Base-by-base conservation (phyloP, 108 stramenopile species). In the Nitzschia palea region DNA sequence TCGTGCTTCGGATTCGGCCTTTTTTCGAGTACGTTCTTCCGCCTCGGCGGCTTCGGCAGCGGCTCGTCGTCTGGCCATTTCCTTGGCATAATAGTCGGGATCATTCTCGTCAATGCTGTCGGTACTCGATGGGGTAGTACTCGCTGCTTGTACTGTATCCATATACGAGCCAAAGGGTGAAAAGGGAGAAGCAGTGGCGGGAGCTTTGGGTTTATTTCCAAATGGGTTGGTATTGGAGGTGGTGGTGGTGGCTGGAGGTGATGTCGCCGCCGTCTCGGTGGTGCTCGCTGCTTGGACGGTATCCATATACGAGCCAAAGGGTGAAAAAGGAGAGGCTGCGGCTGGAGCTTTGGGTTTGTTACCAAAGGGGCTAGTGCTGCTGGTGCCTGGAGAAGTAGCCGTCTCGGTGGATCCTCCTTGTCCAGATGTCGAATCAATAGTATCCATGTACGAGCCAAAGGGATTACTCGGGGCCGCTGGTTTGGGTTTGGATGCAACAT, bases 21-120 rank as follows among this genome's bases (percentile, higher is more conserved):
- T 40, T 40, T 40, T 40, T 12, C 12, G 37, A 4, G 18, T 12
- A n/a, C 47, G 9, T 48, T 10, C 9, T 18, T 20, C 17, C 5
- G 9, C 47, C 4, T 48, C 47, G 17, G 47, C 15, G 4, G 4
- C 15, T 20, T 10, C 47, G 18, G 47, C 47, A 20, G 9, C 18
- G n/a, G 47, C 47, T 20, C 18, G 8, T 5, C 47, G 47, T 20
- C 47, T 12, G n/a, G 47, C 47, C 47, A 48, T 48, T 48, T 48
- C 47, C 18, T 48, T 10, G 47, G 47, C 47, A 48, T 48, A 48
- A 18, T 48, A 48, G n/a, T 48, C 47, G 4, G 47, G 47, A 20
- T 20, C 18, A 20, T 48, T 20, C 4, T 48, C 47, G n/a, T 48
- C 18, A 12, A 40, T 40, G 10, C 10, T 40, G 6, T 40, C 10